Base-by-base conservation (phyloP, 768 basidiomycete genomes). In the Coprinopsis sp. region DNA sequence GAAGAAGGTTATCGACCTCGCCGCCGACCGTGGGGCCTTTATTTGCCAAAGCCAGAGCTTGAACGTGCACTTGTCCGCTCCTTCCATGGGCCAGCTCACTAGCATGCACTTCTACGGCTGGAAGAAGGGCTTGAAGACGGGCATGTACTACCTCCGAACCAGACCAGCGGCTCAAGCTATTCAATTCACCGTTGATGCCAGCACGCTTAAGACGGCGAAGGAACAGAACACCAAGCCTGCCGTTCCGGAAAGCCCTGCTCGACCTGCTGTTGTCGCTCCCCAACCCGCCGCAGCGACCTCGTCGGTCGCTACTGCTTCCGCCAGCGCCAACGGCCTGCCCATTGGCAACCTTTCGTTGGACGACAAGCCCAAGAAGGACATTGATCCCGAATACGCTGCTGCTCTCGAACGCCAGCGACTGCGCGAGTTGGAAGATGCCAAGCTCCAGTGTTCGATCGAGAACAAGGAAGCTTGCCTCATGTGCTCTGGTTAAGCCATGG, bases 21-120 rank as follows among this genome's bases (percentile, higher is more conserved):
- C 96, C 43, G 96, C 96, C n/a, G 96, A 99, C 64, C 92, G 96
- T 51, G 95, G 94, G 30, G 92, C 96, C 1, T 99, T 84, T 73
- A 96, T 98, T 67, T 95, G 92, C 69, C 95, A 99, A 67, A 85
- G 82, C 54, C 95, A 98, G 70, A 87, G 84, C 51, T 71, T 99
- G 63, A 98, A 98, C 65, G 79, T 99, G 47, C 95, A 97, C 64
- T 68, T 99, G 38, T 83, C 89, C 62, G 73, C 85, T 30, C 95
- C 95, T 24, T 91, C 91, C 3, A 72, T 84, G 48, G 91, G 91
- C 7, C 95, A 99, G 65, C 73, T 99, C 52, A 94, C 92, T 30
- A 88, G 85, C 51, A 93, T 93, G 91, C 92, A 94, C 66, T 95
- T 94, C 74, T 97, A 97, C 63, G 96, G 93, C n/a, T 98, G 96